A percentile compares a stretch with the other conserved stretches of the same genome.
phyloP scores from a whole-genome alignment of 2,329 filamentous ascomycete species.

The Talaromyces amestolkiae region DNA sequence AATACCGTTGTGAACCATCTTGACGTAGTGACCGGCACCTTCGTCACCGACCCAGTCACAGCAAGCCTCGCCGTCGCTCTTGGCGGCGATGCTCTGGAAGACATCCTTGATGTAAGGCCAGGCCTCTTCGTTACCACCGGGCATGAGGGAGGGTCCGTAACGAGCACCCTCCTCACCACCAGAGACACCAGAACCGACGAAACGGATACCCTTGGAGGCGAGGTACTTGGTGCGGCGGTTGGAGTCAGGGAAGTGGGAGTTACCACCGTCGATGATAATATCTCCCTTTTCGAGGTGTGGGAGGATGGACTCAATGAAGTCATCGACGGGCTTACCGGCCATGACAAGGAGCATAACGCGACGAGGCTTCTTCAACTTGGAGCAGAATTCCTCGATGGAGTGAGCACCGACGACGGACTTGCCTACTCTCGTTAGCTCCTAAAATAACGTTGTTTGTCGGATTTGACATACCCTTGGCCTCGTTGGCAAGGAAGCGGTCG shows the following conservation, averaged over 20 bases:
- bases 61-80: slow-evolving; percentile 95
- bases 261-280: slow-evolving; percentile 97
- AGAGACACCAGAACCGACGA: slow-evolving; percentile 95
- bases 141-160: slow-evolving; percentile 97
- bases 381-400: slow-evolving; percentile 88
- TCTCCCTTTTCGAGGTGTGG: slow-evolving; percentile 80
- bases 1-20: slow-evolving; percentile 99
- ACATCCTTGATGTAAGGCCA: slow-evolving; percentile 99
- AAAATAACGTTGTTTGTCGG: background rate
- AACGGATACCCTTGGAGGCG: slow-evolving; percentile 79
- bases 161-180: slow-evolving; percentile 99
- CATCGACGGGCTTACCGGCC: slow-evolving; percentile 95
- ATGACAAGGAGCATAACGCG: slow-evolving; percentile 98
- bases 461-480: slow-evolving; percentile 67
- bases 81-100: slow-evolving; percentile 95
- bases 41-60: slow-evolving; percentile 99
- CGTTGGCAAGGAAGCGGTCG: slow-evolving; percentile 86
- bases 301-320: slow-evolving; percentile 95
- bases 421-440: slow-evolving; percentile 48
- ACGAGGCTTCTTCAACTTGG: slow-evolving; percentile 95
- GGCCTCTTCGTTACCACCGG: slow-evolving; percentile 95
- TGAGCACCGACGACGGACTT: slow-evolving; percentile 94
- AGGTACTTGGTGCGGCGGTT: slow-evolving; percentile 96
- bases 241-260: slow-evolving; percentile 98
- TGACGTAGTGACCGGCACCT: slow-evolving; percentile 99